Percentiles rank a stretch among this genome's conserved stretches.
Conservation (phyloP, 805 yeast species). For the Wickerhamomyces pijperi region DNA sequence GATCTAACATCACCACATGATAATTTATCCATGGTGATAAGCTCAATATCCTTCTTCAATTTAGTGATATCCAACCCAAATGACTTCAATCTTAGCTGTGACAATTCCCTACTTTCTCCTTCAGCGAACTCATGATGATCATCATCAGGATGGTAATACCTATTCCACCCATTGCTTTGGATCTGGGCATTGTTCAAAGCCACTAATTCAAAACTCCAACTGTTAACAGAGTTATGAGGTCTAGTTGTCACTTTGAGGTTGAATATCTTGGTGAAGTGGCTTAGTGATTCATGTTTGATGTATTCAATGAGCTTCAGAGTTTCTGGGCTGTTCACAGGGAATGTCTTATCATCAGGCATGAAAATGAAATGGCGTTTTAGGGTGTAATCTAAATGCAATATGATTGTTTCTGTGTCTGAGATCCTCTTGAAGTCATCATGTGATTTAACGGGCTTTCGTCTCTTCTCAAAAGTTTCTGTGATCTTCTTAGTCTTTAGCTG, state of each 20-base stretch:
- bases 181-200: background rate
- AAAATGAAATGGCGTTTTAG: background rate
- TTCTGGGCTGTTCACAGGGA: background rate
- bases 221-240: background rate
- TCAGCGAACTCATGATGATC: background rate
- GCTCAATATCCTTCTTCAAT: background rate
- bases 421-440: background rate
- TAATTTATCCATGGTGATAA: no score
- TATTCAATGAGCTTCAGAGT: background rate
- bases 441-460: background rate
- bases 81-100: background rate
- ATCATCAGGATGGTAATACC: constrained; percentile 1
- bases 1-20: no score
- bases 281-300: background rate
- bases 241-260: background rate
- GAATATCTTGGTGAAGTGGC: background rate
- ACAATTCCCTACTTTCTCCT: background rate
- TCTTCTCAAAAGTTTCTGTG: background rate
- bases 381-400: background rate
- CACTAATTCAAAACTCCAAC: background rate
- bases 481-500: background rate
- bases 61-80: background rate
- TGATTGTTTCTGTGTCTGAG: background rate
- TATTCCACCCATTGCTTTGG: background rate
- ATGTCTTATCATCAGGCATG: background rate